These are phyloP conservation scores for Mycena rosella DNA, from an alignment of 768 basidiomycete species.

Conservation along the genomic window DNA sequence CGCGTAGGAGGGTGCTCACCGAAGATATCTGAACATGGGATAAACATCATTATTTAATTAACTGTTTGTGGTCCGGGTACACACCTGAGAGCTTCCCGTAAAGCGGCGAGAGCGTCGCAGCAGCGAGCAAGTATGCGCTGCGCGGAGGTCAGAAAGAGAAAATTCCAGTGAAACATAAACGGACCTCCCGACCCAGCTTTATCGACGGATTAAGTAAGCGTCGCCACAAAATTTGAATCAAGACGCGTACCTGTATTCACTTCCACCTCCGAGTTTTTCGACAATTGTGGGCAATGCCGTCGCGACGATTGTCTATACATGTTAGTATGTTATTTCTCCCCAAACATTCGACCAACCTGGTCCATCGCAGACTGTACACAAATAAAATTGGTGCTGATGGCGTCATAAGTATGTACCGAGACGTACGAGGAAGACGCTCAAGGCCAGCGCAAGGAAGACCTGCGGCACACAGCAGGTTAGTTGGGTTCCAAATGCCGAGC, in stretches of 20 bases:
- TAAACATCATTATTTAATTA: neutral
- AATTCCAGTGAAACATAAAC: conserved; percentile 27
- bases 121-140: conserved; percentile 82
- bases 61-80: conserved; percentile 38
- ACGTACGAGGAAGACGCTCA: conserved; percentile 53
- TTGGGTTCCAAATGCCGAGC: neutral
- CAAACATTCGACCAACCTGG: conserved; percentile 55
- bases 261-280: conserved; percentile 70
- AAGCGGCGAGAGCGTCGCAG: conserved; percentile 74
- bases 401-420: conserved; percentile 37
- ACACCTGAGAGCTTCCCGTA: conserved; percentile 85
- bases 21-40: conserved; percentile 31
- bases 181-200: conserved; percentile 79
- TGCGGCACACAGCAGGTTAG: conserved; percentile 38
- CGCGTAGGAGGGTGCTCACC: conserved; percentile 8
- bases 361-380: conserved; percentile 64
- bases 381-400: conserved; percentile 19
- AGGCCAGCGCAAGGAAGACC: conserved; percentile 63
- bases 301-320: conserved; percentile 71
- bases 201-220: neutral
- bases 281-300: conserved; percentile 86
- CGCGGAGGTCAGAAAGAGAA: conserved; percentile 17
- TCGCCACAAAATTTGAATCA: neutral
- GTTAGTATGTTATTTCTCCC: neutral
- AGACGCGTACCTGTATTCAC: conserved; percentile 54